Evolutionary conservation across 2,329 filamentous ascomycete species (phyloP).

Genomic region (Cytospora chrysosperma): DNA sequence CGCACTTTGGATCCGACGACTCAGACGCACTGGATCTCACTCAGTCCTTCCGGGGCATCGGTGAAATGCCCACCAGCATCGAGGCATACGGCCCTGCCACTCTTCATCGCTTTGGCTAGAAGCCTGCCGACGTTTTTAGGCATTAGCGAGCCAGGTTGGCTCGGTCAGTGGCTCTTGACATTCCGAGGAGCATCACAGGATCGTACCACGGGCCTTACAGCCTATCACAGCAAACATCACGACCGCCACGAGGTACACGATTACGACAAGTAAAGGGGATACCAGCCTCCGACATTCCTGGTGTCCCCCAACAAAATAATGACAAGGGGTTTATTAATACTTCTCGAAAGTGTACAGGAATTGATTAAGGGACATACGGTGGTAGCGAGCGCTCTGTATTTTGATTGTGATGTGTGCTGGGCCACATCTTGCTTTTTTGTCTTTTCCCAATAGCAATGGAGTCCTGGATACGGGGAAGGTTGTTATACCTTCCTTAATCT

Average conservation of each 20-base stretch:
- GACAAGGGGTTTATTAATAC: not conserved
- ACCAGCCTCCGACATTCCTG: not conserved
- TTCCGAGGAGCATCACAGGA: not conserved
- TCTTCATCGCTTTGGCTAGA: conserved; percentile 22
- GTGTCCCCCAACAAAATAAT: not conserved
- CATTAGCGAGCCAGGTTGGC: not conserved
- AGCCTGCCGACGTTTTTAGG: conserved; percentile 2
- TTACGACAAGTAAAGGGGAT: not conserved
- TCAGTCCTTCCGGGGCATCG: conserved; percentile 24
- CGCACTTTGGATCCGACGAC: conserved; percentile 18
- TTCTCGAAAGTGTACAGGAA: conserved; percentile 1
- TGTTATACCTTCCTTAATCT: conserved; percentile 12
- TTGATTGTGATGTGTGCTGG: not conserved
- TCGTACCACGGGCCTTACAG: not conserved
- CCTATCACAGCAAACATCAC: not conserved
- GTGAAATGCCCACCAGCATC: conserved; percentile 18
- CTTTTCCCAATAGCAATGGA: conserved; percentile 12
- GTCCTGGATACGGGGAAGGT: conserved; percentile 13
- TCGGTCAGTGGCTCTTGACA: not conserved
- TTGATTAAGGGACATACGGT: not conserved
- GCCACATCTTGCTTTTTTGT: conserved; percentile 9
- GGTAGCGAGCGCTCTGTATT: conserved; percentile 4
- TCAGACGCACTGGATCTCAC: conserved; percentile 21
- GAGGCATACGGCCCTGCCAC: conserved; percentile 22
- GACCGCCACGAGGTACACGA: conserved; percentile 10